These are phyloP conservation scores for Xylaria acuta DNA, from an alignment of 495 filamentous ascomycete genomes.

Conservation along the genomic window DNA sequence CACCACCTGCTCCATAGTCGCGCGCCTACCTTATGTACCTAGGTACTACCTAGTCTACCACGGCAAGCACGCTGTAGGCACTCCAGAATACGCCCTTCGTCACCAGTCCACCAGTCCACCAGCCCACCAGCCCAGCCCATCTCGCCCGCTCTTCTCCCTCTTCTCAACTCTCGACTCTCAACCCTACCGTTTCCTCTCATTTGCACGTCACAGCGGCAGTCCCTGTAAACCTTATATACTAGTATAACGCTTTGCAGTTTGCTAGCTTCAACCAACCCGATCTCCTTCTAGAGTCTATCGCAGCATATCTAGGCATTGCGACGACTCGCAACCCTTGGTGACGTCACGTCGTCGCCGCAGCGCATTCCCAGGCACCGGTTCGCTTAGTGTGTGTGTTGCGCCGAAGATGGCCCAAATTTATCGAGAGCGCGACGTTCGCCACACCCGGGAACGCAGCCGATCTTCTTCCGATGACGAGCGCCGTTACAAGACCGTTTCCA, in stretches of 20 bases:
- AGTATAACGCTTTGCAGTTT: conserved; percentile 18
- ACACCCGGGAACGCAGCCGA: conserved; percentile 52
- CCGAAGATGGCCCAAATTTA: conserved; percentile 55
- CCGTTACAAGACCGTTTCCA: conserved; percentile 58
- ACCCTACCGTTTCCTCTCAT: background rate
- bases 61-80: background rate
- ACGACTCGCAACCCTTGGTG: conserved; percentile 9
- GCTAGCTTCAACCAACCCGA: background rate
- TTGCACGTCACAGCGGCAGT: background rate
- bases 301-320: conserved; percentile 1
- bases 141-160: conserved; percentile 11
- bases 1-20: conserved; percentile 2
- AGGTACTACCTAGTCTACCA: background rate
- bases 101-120: background rate
- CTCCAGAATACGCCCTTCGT: background rate
- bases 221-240: conserved; percentile 6
- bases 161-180: background rate
- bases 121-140: background rate
- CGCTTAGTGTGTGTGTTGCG: conserved; percentile 3
- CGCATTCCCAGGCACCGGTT: conserved; percentile 6
- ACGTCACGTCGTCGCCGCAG: conserved; percentile 23
- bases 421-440: conserved; percentile 52
- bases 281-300: background rate
- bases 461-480: conserved; percentile 57
- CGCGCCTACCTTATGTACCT: background rate